phyloP scores from a whole-genome alignment of 495 filamentous ascomycete species.

The Neurospora discreta region DNA sequence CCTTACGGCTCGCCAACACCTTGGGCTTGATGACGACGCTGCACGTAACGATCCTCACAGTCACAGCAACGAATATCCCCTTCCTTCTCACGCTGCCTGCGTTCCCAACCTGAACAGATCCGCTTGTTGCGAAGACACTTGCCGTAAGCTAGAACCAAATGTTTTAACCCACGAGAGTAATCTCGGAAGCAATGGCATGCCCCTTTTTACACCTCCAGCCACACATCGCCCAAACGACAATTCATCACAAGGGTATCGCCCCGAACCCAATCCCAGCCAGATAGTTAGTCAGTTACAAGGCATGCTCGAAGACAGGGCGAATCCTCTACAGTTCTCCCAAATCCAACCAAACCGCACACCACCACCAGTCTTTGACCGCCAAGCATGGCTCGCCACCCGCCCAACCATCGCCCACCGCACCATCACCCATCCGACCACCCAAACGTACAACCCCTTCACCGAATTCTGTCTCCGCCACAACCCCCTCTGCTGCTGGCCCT shows the following conservation, averaged over 20 bases:
- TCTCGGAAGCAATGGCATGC: not conserved
- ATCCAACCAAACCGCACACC: not conserved
- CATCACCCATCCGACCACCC: not conserved
- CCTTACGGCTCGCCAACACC: not conserved
- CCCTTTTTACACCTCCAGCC: not conserved
- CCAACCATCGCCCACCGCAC: not conserved
- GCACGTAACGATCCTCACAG: not conserved
- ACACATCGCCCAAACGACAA: not conserved
- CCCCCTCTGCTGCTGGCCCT: not conserved
- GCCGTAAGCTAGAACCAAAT: not conserved
- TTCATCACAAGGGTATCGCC: not conserved
- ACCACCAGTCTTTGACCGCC: not conserved
- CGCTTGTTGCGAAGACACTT: not conserved
- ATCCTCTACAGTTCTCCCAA: not conserved
- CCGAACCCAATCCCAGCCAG: not conserved
- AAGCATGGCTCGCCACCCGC: not conserved
- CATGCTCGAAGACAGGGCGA: not conserved
- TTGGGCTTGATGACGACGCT: not conserved
- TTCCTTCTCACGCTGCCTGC: not conserved
- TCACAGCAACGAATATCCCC: not conserved
- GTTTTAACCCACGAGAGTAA: not conserved
- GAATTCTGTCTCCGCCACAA: not conserved
- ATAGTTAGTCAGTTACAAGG: not conserved
- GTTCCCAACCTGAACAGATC: not conserved
- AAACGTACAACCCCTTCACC: not conserved